Base-by-base conservation (phyloP, 768 basidiomycete genomes). In the Termitomyces sp. region DNA sequence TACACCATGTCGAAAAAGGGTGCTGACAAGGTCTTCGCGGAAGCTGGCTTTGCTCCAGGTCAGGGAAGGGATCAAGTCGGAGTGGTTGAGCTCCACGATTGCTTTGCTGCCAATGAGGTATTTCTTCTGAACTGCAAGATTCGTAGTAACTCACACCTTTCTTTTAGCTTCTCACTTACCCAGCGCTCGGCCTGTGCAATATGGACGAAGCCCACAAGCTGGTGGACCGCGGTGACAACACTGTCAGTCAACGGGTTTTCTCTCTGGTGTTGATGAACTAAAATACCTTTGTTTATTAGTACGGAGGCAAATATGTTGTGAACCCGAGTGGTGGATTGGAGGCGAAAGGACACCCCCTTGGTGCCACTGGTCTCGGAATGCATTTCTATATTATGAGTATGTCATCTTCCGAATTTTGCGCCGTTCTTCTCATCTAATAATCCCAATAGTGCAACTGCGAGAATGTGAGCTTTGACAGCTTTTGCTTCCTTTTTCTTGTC, bases 31-130 rank as follows among this genome's bases (percentile, higher is more conserved):
- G 88, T 85, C 1, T 94, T 91, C 68, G 72, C 73, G 44, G 77
- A 87, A 44, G 91, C 91, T 14, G 89, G 89, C 3, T 86, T 92
- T 65, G 73, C 74, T 8, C 75, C 79, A 7, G 86, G 85, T 0
- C 68, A 84, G 64, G 88, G 81, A 8, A 74, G 91, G 47, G 84
- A 90, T 59, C 80, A 88, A 58, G 86, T 94, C 14, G 89, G 89
- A n/a, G 90, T 93, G 0, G 73, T 94, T 7, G 93, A 95, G 69
- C 77, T 94, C 8, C 92, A 94, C 61, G 92, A 94, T 65, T 94
- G 93, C 69, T 94, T 93, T 69, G 81, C 90, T 58, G 79, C 88
- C 10, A 90, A 92, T 66, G 90, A 93, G 79, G 91, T 85, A 44
- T 18, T 58, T 30, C 12, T 41, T 5, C 20, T 8, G 3, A 48